A percentile compares a stretch with the other conserved stretches of the same genome.
Conservation (phyloP, 495 filamentous ascomycete genomes). For the Trichoderma virens region DNA sequence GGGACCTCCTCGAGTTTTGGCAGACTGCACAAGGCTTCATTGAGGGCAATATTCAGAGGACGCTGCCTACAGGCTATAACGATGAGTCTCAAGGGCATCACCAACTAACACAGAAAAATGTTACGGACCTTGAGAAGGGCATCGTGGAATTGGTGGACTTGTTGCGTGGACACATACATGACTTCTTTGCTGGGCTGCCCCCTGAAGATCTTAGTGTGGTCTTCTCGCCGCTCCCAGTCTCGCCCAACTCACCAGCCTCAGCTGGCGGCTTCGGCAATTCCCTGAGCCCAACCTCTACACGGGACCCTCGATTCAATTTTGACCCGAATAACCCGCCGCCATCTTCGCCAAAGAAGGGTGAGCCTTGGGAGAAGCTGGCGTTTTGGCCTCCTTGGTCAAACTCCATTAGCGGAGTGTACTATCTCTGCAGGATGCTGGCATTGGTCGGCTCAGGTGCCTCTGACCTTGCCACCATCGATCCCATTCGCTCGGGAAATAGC, state of each 20-base stretch:
- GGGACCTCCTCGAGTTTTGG: slow-evolving; percentile 90
- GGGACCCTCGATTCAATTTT: slow-evolving; percentile 68
- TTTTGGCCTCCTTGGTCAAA: slow-evolving; percentile 96
- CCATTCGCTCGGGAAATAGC: slow-evolving; percentile 50
- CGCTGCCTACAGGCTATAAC: slow-evolving; percentile 75
- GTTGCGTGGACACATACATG: slow-evolving; percentile 66
- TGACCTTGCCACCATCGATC: slow-evolving; percentile 69
- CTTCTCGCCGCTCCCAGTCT: slow-evolving; percentile 67
- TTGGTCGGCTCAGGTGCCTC: slow-evolving; percentile 77
- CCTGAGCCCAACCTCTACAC: slow-evolving; percentile 37
- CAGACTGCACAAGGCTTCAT: slow-evolving; percentile 87
- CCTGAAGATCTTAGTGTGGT: slow-evolving; percentile 82
- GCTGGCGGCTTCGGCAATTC: slow-evolving; percentile 36
- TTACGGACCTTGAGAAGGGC: slow-evolving; percentile 66
- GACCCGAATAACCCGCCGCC: slow-evolving; percentile 70
- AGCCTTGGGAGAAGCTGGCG: slow-evolving; percentile 87
- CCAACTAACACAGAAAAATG: slow-evolving; percentile 62
- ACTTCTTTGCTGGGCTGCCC: slow-evolving; percentile 83
- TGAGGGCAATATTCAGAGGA: slow-evolving; percentile 72
- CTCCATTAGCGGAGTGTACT: slow-evolving; percentile 78
- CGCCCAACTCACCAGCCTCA: slow-evolving; percentile 58
- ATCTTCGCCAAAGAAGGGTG: slow-evolving; percentile 65
- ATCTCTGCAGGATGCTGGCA: slow-evolving; percentile 70
- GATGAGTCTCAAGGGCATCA: slow-evolving; percentile 79
- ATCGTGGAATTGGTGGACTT: slow-evolving; percentile 71